phyloP scores from a whole-genome alignment of 2,329 filamentous ascomycete genomes.

The Hypoxylon sp. region DNA sequence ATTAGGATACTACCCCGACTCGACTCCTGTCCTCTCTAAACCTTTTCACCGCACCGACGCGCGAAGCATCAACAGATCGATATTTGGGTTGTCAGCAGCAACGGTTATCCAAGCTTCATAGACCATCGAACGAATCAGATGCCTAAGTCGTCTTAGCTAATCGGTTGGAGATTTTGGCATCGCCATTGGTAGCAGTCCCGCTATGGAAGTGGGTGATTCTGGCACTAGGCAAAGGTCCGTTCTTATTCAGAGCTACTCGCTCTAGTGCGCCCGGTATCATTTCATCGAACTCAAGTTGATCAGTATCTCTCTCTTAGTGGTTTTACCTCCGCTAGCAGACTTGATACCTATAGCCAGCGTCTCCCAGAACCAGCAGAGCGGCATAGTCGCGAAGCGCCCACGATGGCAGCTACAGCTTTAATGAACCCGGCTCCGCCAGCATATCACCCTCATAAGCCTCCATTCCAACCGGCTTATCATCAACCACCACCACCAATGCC shows the following conservation, averaged over 20 bases:
- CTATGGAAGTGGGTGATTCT: conserved; percentile 58
- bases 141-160: conserved; percentile 53
- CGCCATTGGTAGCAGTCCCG: conserved; percentile 54
- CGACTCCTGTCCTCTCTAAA: conserved; percentile 29
- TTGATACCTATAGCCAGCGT: conserved; percentile 50
- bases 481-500: conserved; percentile 51
- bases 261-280: conserved; percentile 40
- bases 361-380: conserved; percentile 48
- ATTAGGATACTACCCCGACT: conserved; percentile 40
- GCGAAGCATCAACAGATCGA: conserved; percentile 15
- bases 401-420: conserved; percentile 55
- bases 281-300: conserved; percentile 48
- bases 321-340: conserved; percentile 52
- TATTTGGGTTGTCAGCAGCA: conserved; percentile 28
- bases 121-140: conserved; percentile 52
- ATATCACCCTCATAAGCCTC: conserved; percentile 52
- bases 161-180: conserved; percentile 55
- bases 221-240: conserved; percentile 57
- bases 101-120: conserved; percentile 36
- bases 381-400: conserved; percentile 49
- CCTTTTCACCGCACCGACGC: conserved; percentile 8
- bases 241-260: conserved; percentile 45
- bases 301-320: conserved; percentile 50
- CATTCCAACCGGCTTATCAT: conserved; percentile 50
- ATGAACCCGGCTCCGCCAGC: conserved; percentile 54